phyloP scores from a whole-genome alignment of 2,329 filamentous ascomycete genomes.

The Paecilomyces dactylethromorphus region DNA sequence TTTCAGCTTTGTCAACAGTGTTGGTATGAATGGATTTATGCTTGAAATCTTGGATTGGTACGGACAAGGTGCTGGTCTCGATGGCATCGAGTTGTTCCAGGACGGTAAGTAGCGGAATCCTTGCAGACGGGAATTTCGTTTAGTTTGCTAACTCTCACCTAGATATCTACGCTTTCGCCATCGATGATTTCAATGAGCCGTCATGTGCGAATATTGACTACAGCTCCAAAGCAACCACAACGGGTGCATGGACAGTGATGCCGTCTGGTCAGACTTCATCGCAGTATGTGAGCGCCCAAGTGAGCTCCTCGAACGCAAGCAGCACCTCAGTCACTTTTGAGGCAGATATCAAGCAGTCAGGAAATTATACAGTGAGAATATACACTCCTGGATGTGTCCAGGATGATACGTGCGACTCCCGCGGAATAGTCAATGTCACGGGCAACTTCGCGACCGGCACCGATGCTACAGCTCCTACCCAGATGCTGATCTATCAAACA shows the following conservation, averaged over 20 bases:
- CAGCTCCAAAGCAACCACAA: slow-evolving; percentile 60
- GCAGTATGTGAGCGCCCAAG: slow-evolving; percentile 65
- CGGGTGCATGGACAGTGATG: slow-evolving; percentile 67
- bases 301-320: slow-evolving; percentile 52
- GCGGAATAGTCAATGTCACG: slow-evolving; percentile 78
- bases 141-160: slow-evolving; percentile 8
- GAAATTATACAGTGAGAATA: slow-evolving; percentile 84
- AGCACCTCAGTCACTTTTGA: slow-evolving; percentile 60
- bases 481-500: slow-evolving; percentile 70
- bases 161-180: slow-evolving; percentile 78
- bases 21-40: slow-evolving; percentile 82
- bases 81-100: slow-evolving; percentile 80
- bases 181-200: slow-evolving; percentile 84
- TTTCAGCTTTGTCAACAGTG: slow-evolving; percentile 79
- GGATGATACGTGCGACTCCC: slow-evolving; percentile 66
- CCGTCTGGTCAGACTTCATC: slow-evolving; percentile 64
- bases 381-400: slow-evolving; percentile 88
- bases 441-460: slow-evolving; percentile 54
- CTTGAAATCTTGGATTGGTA: slow-evolving; percentile 86
- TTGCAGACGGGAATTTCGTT: slow-evolving; percentile 5
- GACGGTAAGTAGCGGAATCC: slow-evolving; percentile 45
- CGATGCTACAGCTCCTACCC: slow-evolving; percentile 44
- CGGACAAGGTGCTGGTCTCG: slow-evolving; percentile 74
- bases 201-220: slow-evolving; percentile 61
- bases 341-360: slow-evolving; percentile 79